Evolutionary conservation across 768 basidiomycete species (phyloP).

Genomic region (Macrolepiota fuliginosa): DNA sequence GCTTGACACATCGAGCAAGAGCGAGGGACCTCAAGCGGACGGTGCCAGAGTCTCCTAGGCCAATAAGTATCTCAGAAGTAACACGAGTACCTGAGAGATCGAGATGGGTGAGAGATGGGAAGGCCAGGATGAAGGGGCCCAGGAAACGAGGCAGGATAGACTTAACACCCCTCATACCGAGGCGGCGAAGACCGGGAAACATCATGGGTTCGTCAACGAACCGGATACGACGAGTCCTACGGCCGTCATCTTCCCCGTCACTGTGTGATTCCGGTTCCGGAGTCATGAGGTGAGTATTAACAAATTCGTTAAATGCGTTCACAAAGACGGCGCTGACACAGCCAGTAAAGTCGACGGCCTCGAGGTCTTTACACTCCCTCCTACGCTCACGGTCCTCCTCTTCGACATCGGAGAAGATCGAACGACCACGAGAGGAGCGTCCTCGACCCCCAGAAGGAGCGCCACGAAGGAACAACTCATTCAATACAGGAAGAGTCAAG

Average conservation of each 20-base stretch:
- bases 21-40: conserved; percentile 76
- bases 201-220: conserved; percentile 49
- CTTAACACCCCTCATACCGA: conserved; percentile 81
- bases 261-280: conserved; percentile 39
- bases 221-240: conserved; percentile 30
- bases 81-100: conserved; percentile 90
- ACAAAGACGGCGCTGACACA: conserved; percentile 92
- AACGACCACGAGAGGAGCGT: conserved; percentile 64
- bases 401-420: conserved; percentile 53
- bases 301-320: conserved; percentile 82
- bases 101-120: conserved; percentile 85
- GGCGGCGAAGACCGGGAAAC: conserved; percentile 72
- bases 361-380: conserved; percentile 71
- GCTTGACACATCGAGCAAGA: conserved; percentile 80
- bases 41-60: conserved; percentile 60
- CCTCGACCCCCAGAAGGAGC: conserved; percentile 65
- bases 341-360: conserved; percentile 92
- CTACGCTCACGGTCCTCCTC: conserved; percentile 77
- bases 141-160: conserved; percentile 70
- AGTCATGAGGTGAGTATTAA: conserved; percentile 57
- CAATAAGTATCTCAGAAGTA: conserved; percentile 68
- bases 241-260: conserved; percentile 37
- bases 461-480: conserved; percentile 89
- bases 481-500: conserved; percentile 78
- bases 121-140: conserved; percentile 72